A percentile compares a stretch with the other conserved stretches of the same genome.
phyloP scores from a whole-genome alignment of 148 eudicot genomes.

The Rhododendron simsii region DNA sequence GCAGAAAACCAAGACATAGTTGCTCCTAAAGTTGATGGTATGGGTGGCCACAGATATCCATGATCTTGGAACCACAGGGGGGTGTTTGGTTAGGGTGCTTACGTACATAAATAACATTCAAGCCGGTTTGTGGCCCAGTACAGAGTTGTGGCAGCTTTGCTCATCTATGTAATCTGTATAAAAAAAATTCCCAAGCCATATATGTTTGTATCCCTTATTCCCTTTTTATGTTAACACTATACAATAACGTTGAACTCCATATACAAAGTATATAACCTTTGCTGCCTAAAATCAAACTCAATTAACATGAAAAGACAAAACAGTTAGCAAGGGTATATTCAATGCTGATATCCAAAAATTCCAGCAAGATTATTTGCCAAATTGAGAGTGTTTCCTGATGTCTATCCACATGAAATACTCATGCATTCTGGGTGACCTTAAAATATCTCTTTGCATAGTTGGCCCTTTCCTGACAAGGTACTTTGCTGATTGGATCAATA shows the following conservation, averaged over 20 bases:
- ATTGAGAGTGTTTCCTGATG: not conserved
- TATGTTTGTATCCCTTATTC: not conserved
- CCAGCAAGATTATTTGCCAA: not conserved
- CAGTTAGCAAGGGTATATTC: not conserved
- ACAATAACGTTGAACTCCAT: not conserved
- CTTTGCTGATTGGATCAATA: constrained; percentile 22
- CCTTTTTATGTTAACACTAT: not conserved
- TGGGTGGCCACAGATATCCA: not conserved
- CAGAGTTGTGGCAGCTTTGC: not conserved
- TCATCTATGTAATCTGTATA: not conserved
- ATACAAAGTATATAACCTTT: not conserved
- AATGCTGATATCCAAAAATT: not conserved
- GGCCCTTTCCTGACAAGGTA: not conserved
- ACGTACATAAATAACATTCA: not conserved
- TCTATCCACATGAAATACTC: not conserved
- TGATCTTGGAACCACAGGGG: not conserved
- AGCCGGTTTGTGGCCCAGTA: not conserved
- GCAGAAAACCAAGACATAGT: not conserved
- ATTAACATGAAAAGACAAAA: not conserved
- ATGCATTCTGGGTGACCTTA: not conserved
- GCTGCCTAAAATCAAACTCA: not conserved
- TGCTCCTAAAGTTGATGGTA: not conserved
- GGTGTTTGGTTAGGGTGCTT: not conserved
- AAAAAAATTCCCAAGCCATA: not conserved
- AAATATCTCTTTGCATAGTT: not conserved